phyloP scores from a whole-genome alignment of 495 filamentous ascomycete species.

The Lineolata rhizophorae region DNA sequence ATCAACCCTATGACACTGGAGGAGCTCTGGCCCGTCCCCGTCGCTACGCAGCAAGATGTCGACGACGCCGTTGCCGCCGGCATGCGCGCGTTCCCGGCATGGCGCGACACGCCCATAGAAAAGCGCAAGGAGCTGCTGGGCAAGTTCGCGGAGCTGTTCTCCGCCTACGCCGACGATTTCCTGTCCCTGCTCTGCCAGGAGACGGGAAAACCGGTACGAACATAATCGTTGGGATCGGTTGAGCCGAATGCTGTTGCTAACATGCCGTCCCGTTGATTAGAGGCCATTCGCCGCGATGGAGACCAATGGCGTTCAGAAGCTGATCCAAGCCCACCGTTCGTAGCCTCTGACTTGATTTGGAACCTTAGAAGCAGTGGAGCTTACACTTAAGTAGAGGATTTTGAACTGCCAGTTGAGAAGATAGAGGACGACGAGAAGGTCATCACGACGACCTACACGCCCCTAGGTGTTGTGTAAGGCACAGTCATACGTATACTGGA shows the following conservation, averaged over 20 bases:
- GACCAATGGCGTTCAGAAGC: constrained; percentile 4
- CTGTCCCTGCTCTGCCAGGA: constrained; percentile 29
- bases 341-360: too few species aligned
- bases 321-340: constrained; percentile 8
- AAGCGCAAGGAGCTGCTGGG: constrained; percentile 31
- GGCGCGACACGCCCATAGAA: constrained; percentile 27
- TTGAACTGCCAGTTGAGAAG: constrained; percentile 18
- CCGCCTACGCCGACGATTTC: constrained; percentile 23
- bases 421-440: constrained; percentile 19
- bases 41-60: constrained; percentile 29
- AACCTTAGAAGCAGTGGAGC: too few species aligned
- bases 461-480: constrained; percentile 18
- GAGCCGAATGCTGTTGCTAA: too few species aligned
- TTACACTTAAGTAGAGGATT: constrained; percentile 5
- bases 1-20: constrained; percentile 30
- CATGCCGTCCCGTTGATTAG: constrained; percentile 1
- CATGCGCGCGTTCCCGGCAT: constrained; percentile 25
- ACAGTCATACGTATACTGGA: too few species aligned
- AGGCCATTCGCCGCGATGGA: constrained; percentile 8
- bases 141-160: constrained; percentile 28
- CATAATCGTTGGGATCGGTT: too few species aligned
- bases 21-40: constrained; percentile 29
- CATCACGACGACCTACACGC: constrained; percentile 13
- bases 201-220: constrained; percentile 31
- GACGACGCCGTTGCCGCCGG: constrained; percentile 28